phyloP scores from a whole-genome alignment of 345 rosid genomes.

The Erodium maritimum region DNA sequence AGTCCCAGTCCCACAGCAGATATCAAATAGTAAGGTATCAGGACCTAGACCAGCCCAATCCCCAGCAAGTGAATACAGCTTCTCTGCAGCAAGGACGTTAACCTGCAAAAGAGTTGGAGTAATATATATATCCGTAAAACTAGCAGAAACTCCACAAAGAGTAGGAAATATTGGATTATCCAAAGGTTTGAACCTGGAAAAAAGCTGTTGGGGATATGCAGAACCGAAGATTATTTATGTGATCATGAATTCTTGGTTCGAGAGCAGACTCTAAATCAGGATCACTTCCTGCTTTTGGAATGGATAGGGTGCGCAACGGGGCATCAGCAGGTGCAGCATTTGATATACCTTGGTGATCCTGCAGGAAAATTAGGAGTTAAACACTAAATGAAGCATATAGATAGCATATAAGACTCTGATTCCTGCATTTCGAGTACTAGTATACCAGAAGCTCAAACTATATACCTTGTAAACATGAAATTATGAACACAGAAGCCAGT shows the following conservation, averaged over 20 bases:
- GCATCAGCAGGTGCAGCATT: constrained; percentile 85
- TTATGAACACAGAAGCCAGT: constrained; percentile 1
- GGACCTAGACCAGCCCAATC: constrained; percentile 91
- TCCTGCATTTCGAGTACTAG: neutral
- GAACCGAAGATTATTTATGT: constrained; percentile 59
- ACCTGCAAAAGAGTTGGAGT: constrained; percentile 35
- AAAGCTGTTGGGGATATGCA: constrained; percentile 93
- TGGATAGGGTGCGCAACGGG: constrained; percentile 41
- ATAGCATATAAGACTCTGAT: neutral
- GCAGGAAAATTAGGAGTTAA: constrained; percentile 6
- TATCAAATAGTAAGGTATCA: constrained; percentile 75
- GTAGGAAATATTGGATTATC: constrained; percentile 3
- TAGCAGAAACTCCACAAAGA: neutral
- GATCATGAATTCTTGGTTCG: constrained; percentile 80
- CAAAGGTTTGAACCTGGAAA: constrained; percentile 50
- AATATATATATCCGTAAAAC: constrained; percentile 5
- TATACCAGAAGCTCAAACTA: neutral
- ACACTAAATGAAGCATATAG: neutral
- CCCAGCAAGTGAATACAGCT: constrained; percentile 86
- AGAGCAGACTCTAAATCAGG: constrained; percentile 17
- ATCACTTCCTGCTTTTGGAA: constrained; percentile 28
- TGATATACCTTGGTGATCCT: constrained; percentile 96
- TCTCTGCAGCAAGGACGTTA: constrained; percentile 92
- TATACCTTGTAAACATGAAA: neutral
- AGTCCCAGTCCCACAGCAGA: constrained; percentile 97